Percentiles rank a stretch among this genome's conserved stretches.
Evolutionary conservation across 1,284 basidiomycete genomes (phyloP).

Genomic region (Ganoderma lingzhi): DNA sequence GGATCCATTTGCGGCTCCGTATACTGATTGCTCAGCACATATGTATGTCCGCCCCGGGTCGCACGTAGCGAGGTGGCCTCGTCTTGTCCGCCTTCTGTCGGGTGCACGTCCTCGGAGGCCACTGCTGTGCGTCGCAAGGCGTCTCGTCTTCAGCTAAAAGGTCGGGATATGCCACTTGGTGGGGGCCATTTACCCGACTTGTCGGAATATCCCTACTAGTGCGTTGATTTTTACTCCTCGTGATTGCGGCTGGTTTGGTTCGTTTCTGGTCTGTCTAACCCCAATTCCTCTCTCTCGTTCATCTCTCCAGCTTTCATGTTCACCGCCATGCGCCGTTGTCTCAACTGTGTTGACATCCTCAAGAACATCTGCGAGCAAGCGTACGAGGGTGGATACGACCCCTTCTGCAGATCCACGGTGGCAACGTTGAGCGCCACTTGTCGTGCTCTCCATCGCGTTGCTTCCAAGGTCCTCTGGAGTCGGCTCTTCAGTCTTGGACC

Average conservation of each 20-base stretch:
- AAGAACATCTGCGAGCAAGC: conserved; percentile 30
- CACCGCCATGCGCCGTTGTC: conserved; percentile 18
- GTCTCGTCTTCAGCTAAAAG: conserved; percentile 20
- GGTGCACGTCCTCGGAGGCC: conserved; percentile 7
- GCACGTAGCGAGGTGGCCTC: conserved; percentile 14
- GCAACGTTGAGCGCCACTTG: conserved; percentile 24
- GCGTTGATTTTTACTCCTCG: conserved; percentile 3
- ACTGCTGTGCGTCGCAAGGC: conserved; percentile 19
- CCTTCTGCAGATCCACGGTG: conserved; percentile 26
- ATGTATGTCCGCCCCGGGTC: conserved; percentile 8
- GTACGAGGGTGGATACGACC: conserved; percentile 31
- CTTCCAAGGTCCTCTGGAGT: conserved; percentile 28
- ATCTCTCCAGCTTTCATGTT: conserved; percentile 5
- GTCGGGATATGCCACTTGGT: neutral
- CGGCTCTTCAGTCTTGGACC: conserved; percentile 31
- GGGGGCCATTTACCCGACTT: conserved; percentile 2
- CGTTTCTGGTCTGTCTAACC: conserved; percentile 1
- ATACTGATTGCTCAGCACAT: conserved; percentile 12
- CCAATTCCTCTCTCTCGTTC: neutral
- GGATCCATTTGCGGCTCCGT: conserved; percentile 17
- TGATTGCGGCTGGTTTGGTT: neutral
- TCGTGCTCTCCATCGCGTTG: conserved; percentile 24
- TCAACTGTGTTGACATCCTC: conserved; percentile 20
- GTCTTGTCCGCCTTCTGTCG: conserved; percentile 12
- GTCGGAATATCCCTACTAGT: conserved; percentile 9